Percentiles rank a stretch among this genome's conserved stretches.
Conservation (phyloP, 2,329 filamentous ascomycete species). For the Aureobasidium sp. region DNA sequence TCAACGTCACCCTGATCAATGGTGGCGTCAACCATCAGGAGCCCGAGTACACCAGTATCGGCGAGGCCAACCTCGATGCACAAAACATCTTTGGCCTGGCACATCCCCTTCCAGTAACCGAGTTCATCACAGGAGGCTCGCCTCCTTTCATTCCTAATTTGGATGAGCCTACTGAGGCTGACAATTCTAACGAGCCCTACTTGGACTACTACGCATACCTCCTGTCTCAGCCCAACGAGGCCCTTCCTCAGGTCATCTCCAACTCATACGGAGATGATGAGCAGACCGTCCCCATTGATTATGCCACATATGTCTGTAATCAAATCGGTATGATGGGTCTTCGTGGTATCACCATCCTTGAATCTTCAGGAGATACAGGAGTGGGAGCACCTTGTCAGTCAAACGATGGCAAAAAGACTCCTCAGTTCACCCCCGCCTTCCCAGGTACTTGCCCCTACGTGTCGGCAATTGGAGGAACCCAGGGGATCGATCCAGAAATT, state of each 20-base stretch:
- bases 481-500: slow-evolving; percentile 34
- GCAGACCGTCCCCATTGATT: slow-evolving; percentile 51
- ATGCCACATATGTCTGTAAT: slow-evolving; percentile 53
- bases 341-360: slow-evolving; percentile 55
- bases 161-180: slow-evolving; percentile 16
- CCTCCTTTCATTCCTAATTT: slow-evolving; percentile 5
- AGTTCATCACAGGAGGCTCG: slow-evolving; percentile 11
- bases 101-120: slow-evolving; percentile 17
- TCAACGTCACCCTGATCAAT: slow-evolving; percentile 49
- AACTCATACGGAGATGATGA: slow-evolving; percentile 59
- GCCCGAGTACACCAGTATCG: slow-evolving; percentile 31
- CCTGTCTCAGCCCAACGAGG: slow-evolving; percentile 41
- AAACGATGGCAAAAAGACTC: slow-evolving; percentile 39
- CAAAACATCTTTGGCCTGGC: slow-evolving; percentile 38
- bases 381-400: slow-evolving; percentile 41
- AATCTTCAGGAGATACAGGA: slow-evolving; percentile 54
- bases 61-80: slow-evolving; percentile 55
- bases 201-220: slow-evolving; percentile 53
- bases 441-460: slow-evolving; percentile 41
- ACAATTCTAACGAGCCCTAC: slow-evolving; percentile 53
- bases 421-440: slow-evolving; percentile 38
- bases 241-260: slow-evolving; percentile 53
- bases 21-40: slow-evolving; percentile 42
- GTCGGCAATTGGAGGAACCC: slow-evolving; percentile 38
- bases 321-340: slow-evolving; percentile 56